A percentile compares a stretch with the other conserved stretches of the same genome.
Evolutionary conservation across 352 stramenopile species (phyloP).

Genomic region (Pythium sp.): DNA sequence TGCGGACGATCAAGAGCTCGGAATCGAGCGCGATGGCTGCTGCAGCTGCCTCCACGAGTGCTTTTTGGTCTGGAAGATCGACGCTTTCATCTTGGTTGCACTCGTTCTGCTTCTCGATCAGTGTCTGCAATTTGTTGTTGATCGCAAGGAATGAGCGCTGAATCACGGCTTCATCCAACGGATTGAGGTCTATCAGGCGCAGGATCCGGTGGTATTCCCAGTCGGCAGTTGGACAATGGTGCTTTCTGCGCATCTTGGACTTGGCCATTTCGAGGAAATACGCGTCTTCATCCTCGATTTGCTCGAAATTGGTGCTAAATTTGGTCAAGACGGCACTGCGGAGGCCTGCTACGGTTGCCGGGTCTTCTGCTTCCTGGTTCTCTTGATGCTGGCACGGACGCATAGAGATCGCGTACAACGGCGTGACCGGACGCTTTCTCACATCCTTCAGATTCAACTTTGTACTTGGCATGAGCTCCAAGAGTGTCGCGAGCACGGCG

Average conservation of each 20-base stretch:
- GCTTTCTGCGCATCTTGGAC: conserved; percentile 41
- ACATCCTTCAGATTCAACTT: conserved; percentile 1
- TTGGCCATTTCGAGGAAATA: conserved; percentile 63
- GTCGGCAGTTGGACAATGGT: conserved; percentile 45
- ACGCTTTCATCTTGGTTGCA: conserved; percentile 10
- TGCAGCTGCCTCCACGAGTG: conserved; percentile 21
- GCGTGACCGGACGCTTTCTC: conserved; percentile 28
- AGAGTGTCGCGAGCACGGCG: conserved; percentile 30
- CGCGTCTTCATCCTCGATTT: conserved; percentile 45
- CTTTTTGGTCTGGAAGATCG: conserved; percentile 13
- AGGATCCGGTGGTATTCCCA: conserved; percentile 57
- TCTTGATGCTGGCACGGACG: conserved; percentile 25
- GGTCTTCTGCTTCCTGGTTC: background rate
- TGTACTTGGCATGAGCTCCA: conserved; percentile 35
- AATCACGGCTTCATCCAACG: conserved; percentile 55
- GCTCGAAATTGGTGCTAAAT: conserved; percentile 45
- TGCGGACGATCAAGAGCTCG: conserved; percentile 54
- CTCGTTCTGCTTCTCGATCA: conserved; percentile 17
- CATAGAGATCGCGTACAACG: conserved; percentile 47
- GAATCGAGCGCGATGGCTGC: conserved; percentile 47
- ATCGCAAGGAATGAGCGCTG: conserved; percentile 55
- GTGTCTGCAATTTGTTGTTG: conserved; percentile 52
- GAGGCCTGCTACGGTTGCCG: background rate
- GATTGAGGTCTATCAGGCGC: conserved; percentile 52
- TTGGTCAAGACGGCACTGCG: conserved; percentile 21